Base-by-base conservation (phyloP, 306 rosid genomes). In the Cucumis melo region DNA sequence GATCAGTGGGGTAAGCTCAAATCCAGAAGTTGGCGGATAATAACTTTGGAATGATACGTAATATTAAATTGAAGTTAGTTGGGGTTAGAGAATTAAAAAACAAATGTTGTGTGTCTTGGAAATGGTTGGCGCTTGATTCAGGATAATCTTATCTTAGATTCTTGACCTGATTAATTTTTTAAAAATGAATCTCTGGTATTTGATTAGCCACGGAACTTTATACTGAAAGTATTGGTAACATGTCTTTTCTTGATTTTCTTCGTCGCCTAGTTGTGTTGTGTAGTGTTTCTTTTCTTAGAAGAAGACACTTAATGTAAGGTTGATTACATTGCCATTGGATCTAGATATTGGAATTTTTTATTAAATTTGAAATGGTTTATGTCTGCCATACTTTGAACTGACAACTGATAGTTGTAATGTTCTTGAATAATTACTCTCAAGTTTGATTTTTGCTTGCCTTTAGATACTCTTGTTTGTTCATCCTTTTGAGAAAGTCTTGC, bases 1-100 rank as follows among this genome's bases (percentile, higher is more conserved):
- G 60, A 72, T 50, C 21, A 10, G 29, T 29, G 76, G 61, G 36
- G 60, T 24, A 27, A 46, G 4, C 15, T 24, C 24, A 9, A 73
- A 29, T 17, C 62, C 21, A 48, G 9, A 71, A 50, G 42, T 7
- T 71, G 59, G 59, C 15, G 56, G 23, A 56, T 73, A 12, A 27
- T 29, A 29, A 73, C 27, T 51, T 34, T 73, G 10, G 76, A 24
- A 29, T 29, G 44, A 72, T 51, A 23, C 9, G 16, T 14, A 46
- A 27, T 72, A 51, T 72, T 48, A 48, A 72, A 72, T 27, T 15
- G 76, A 72, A 72, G 76, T 51, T 72, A 72, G 61, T 27, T 29
- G 10, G 77, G 60, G 62, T 51, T 19, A 51, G 42, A 48, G 9
- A 71, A 71, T 16, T 5, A 54, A 17, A 24, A 48, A 13, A 61